Base-by-base conservation (phyloP, 164 flowering plant genomes). In the Macadamia integrifolia region DNA sequence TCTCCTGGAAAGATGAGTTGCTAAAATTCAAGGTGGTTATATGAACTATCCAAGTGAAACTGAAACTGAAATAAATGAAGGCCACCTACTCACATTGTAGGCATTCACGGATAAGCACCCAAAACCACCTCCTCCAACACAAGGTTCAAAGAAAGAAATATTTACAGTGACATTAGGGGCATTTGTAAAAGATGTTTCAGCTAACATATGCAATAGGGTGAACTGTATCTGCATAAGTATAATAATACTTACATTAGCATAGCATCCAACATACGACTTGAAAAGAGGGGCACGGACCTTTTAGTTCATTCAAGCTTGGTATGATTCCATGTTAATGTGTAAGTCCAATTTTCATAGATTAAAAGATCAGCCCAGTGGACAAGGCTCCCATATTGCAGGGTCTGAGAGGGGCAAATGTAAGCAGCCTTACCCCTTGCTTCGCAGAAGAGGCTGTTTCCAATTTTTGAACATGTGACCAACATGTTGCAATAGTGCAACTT, bases 61-160 rank as follows among this genome's bases (percentile, higher is more conserved):
- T 18, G 7, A 49, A 65, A 35, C 9, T 9, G 11, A 30, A 30
- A 30, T 14, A 32, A 40, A 9, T 32, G 50, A 46, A 11, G 50
- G 7, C 50, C 80, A 84, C 85, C 77, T 83, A 91, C 97, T 93
- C 89, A 93, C 98, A 71, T 86, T 90, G 84, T 97, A 94, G 74
- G 86, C 66, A 73, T 87, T 79, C 61, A 75, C 78, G n/a, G 96
- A 87, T 42, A 84, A 75, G 70, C 98, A 94, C 48, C 70, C 32
- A 75, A 90, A 93, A 67, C 95, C 89, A 74, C 91, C 91, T 76
- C 83, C 83, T 53, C 82, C 84, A 48, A 57, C 58, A 71, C 98
- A 94, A 6, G 87, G 86, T 75, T 94, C 95, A 67, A 80, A 81
- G 74, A 94, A 94, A 66, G 90, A 73, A 61, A 94, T 81, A 74